Percentiles rank a stretch among this genome's conserved stretches.
Conservation (phyloP, 202 grass and related monocot genomes). For the Schoenoplectus triqueter region DNA sequence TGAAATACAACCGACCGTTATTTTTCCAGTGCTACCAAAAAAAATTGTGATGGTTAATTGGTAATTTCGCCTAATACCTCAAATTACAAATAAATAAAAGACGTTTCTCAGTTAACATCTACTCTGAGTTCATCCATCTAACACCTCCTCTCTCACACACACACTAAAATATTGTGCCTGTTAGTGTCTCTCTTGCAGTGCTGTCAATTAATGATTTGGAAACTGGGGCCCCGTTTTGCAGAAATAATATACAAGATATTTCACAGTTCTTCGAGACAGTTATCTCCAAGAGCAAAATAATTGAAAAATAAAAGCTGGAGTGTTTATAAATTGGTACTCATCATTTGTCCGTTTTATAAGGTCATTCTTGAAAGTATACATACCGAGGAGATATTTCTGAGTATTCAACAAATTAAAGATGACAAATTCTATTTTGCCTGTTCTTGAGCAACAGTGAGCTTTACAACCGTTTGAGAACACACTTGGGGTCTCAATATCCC, state of each 20-base stretch:
- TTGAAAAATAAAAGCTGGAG: not conserved
- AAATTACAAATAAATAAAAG: no score
- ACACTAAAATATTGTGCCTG: not conserved
- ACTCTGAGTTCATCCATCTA: no score
- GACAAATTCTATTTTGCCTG: not conserved
- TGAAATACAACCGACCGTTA: no score
- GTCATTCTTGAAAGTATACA: not conserved
- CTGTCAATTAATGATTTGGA: not conserved
- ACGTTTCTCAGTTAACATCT: no score
- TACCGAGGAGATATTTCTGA: not conserved
- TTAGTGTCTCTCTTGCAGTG: not conserved
- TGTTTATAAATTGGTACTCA: not conserved
- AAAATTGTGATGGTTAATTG: no score
- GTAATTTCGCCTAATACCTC: no score
- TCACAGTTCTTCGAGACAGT: not conserved
- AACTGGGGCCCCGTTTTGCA: not conserved
- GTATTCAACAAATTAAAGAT: not conserved
- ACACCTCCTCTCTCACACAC: no score
- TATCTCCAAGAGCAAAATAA: not conserved
- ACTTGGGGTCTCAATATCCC: not conserved
- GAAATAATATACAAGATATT: not conserved
- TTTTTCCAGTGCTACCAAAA: no score
- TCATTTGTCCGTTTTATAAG: not conserved
- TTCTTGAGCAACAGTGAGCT: constrained; percentile 16
- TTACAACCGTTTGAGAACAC: not conserved